Conservation (phyloP, 73 alveolate species). For the Symbiodinium natans region DNA sequence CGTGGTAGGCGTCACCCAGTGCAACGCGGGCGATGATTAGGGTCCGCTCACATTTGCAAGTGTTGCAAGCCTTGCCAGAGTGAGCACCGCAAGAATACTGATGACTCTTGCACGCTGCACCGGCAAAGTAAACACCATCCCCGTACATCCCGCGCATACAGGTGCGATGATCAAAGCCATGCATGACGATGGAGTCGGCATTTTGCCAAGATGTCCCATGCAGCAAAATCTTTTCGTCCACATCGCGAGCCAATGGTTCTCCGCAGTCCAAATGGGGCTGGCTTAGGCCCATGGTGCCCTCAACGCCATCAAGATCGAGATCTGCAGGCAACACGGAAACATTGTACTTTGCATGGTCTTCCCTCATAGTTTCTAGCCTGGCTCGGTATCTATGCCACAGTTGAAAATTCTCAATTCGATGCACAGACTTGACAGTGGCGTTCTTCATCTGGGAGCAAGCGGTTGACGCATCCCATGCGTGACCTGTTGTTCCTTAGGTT, state of each 20-base stretch:
- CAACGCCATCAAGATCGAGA: slow-evolving; percentile 14
- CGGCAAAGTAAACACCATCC: slow-evolving; percentile 7
- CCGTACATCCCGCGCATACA: slow-evolving; percentile 16
- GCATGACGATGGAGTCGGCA: not conserved
- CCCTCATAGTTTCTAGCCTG: slow-evolving; percentile 3
- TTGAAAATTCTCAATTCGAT: slow-evolving; percentile 7
- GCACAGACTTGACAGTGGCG: not conserved
- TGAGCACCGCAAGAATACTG: not conserved
- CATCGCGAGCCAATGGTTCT: slow-evolving; percentile 10
- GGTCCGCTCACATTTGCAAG: slow-evolving; percentile 28
- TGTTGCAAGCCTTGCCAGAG: not conserved
- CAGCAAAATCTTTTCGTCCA: not conserved
- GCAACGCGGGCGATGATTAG: slow-evolving; percentile 60
- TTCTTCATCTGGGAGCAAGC: not conserved
- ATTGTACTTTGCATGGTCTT: not conserved
- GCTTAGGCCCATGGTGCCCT: not conserved
- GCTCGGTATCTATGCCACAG: slow-evolving; percentile 27
- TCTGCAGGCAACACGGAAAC: not conserved
- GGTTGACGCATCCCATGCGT: not conserved
- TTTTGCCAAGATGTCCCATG: slow-evolving; percentile 20
- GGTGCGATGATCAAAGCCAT: not conserved
- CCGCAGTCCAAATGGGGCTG: slow-evolving; percentile 9
- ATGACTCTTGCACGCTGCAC: slow-evolving; percentile 1
- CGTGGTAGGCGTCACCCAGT: slow-evolving; percentile 33
- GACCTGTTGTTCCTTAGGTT: too few relatives aligned